phyloP scores from a whole-genome alignment of 2,329 filamentous ascomycete genomes.

The Exophiala viscosa region DNA sequence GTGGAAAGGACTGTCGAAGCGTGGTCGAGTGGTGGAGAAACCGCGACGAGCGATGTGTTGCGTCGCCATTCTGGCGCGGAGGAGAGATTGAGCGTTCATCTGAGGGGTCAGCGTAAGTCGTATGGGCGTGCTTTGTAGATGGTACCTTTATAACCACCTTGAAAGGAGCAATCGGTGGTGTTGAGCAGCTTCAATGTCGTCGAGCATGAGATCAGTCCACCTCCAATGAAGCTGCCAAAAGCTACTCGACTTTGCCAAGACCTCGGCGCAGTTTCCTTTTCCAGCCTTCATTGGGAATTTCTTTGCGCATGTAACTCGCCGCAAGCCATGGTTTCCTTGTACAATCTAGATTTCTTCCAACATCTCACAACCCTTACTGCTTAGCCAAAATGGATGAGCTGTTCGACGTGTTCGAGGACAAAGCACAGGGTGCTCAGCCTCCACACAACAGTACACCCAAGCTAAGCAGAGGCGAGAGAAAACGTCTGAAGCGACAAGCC shows the following conservation, averaged over 20 bases:
- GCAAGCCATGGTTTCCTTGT: not conserved
- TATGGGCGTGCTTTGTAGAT: not conserved
- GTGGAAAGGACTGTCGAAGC: conserved; percentile 81
- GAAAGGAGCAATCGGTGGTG: not conserved
- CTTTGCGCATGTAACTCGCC: conserved; percentile 1
- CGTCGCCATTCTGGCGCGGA: conserved; percentile 63
- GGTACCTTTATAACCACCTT: conserved; percentile 2
- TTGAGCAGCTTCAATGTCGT: conserved; percentile 5
- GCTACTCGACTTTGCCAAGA: conserved; percentile 5
- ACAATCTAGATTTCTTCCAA: too few species aligned
- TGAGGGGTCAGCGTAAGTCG: conserved; percentile 37
- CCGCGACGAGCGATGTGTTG: conserved; percentile 77
- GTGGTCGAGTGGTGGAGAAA: conserved; percentile 83
- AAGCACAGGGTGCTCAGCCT: conserved; percentile 45
- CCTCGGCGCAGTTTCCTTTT: conserved; percentile 9
- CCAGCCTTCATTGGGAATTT: conserved; percentile 6
- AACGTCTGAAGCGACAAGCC: conserved; percentile 75
- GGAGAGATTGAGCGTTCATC: conserved; percentile 72
- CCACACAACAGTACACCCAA: conserved; percentile 35
- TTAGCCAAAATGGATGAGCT: conserved; percentile 64
- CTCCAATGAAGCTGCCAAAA: conserved; percentile 13
- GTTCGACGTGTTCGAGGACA: conserved; percentile 76
- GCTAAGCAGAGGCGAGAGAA: conserved; percentile 54
- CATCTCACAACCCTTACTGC: too few species aligned
- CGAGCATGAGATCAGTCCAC: conserved; percentile 15